These are phyloP conservation scores for Aspergillus floridensis DNA, from an alignment of 2,329 filamentous ascomycete genomes.

Conservation along the genomic window DNA sequence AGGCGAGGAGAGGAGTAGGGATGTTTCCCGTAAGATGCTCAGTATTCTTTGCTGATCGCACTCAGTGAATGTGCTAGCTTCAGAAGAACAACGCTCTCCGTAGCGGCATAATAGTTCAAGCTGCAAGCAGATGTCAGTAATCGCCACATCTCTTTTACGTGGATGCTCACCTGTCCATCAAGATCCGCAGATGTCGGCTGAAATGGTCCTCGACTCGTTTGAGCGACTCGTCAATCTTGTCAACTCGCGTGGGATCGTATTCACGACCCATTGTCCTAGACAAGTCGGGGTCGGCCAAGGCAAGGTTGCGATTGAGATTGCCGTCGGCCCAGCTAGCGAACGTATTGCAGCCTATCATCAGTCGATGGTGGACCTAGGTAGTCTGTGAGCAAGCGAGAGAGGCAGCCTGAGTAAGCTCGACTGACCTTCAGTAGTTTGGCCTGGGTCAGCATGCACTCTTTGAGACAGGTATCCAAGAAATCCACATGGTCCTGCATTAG, in stretches of 20 bases:
- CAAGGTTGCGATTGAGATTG: conserved; percentile 79
- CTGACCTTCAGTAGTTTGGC: conserved; percentile 84
- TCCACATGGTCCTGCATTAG: conserved; percentile 99
- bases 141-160: background rate
- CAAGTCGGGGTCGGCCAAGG: conserved; percentile 78
- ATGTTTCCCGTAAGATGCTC: conserved; percentile 13
- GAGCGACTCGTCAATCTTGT: conserved; percentile 81
- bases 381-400: background rate
- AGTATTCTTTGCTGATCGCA: conserved; percentile 43
- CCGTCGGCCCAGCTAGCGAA: conserved; percentile 82
- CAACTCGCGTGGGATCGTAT: conserved; percentile 61
- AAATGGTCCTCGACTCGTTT: conserved; percentile 93
- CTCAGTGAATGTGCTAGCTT: conserved; percentile 59
- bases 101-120: conserved; percentile 93
- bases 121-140: conserved; percentile 19
- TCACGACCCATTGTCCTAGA: conserved; percentile 40
- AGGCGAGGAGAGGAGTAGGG: background rate
- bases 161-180: conserved; percentile 69
- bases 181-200: conserved; percentile 82
- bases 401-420: conserved; percentile 6
- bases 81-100: conserved; percentile 90
- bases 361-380: conserved; percentile 85
- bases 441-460: conserved; percentile 98
- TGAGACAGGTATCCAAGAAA: conserved; percentile 94
- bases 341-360: conserved; percentile 92